Evolutionary conservation across 495 filamentous ascomycete genomes (phyloP), one percentile per base, ranked within the genome.

Genomic region (Lepidopterella palustris): DNA sequence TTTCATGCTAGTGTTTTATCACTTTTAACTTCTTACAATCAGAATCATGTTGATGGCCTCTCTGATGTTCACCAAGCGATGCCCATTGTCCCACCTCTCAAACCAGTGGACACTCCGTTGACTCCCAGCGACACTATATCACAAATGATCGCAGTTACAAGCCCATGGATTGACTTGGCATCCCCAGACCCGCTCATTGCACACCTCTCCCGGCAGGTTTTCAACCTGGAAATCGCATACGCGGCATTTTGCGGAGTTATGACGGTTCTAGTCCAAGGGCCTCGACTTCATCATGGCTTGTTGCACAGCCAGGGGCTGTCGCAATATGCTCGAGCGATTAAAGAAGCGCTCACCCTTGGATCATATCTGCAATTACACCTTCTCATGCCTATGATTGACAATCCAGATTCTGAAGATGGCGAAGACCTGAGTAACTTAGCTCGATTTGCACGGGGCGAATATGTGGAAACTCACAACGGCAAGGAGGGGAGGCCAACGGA

Each of bases 171-270:
- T 66, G 90, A 97, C 70, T 71, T 97, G 2, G 88, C 84, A 62
- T 96, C 91, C 28, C 75, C 87, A 0, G 86, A 97, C 71, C 88
- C 90, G 15, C 63, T 88, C 59, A 84, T 96, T 58, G 82, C 88
- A 1, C 84, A 88, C 68, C 76, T 97, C 55, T 95, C 91, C 11
- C 82, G 87, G 27, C 91, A 96, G 69, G 89, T 96, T 1, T 74
- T 99, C 49, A 89, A 90, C 70, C 76, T 93, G 53, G 93, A 99
- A 65, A 81, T 97, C 18, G 85, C 88, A 21, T 99, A 97, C 72
- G 95, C 93, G 32, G 89, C 88, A 51, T 99, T 97, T 75, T 95
- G 90, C 69, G 93, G 93, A 15, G 79, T 91, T 60, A 83, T 83
- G 21, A 95, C 87, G 70, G 79, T 99, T 39, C 76, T 97, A 55